Percentiles rank a stretch among this genome's conserved stretches.
Evolutionary conservation across 1,284 basidiomycete species (phyloP).

Genomic region (Fomitopsis schrenkii): DNA sequence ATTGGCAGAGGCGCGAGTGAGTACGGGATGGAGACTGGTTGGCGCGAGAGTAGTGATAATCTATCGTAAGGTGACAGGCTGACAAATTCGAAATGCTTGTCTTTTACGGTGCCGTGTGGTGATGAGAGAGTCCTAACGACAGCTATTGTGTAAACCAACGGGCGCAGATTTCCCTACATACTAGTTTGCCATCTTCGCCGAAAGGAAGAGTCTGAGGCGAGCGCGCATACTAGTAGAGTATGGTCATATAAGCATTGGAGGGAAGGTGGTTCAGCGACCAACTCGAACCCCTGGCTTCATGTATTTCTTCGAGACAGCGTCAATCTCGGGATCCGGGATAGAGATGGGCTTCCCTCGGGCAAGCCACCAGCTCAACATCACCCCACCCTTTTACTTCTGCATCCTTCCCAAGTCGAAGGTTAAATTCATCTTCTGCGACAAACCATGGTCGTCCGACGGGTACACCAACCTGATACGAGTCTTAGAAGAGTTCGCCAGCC

Average conservation of each 20-base stretch:
- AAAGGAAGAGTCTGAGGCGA: too few species aligned
- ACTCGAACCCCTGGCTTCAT: not conserved
- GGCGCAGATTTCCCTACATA: not conserved
- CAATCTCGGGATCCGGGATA: not conserved
- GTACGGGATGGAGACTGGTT: too few species aligned
- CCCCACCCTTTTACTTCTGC: slow-evolving; percentile 1
- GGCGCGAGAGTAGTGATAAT: too few species aligned
- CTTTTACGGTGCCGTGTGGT: too few species aligned
- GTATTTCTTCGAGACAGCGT: not conserved
- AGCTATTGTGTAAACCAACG: not conserved
- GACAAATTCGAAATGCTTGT: too few species aligned
- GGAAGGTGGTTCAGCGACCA: too few species aligned
- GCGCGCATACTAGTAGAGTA: too few species aligned
- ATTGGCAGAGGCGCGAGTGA: too few species aligned
- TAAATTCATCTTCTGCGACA: slow-evolving; percentile 5
- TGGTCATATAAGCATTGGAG: too few species aligned
- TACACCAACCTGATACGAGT: not conserved
- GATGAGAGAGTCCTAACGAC: not conserved
- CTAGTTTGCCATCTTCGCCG: too few species aligned
- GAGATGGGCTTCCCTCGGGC: not conserved
- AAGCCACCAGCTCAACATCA: slow-evolving; percentile 2
- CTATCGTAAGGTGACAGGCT: too few species aligned
- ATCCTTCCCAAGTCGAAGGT: not conserved
- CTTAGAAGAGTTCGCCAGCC: not conserved
- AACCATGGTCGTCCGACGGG: not conserved